Percentiles rank a stretch among this genome's conserved stretches.
Conservation (phyloP, 768 basidiomycete species). For the Mrakia hoshinonis region DNA sequence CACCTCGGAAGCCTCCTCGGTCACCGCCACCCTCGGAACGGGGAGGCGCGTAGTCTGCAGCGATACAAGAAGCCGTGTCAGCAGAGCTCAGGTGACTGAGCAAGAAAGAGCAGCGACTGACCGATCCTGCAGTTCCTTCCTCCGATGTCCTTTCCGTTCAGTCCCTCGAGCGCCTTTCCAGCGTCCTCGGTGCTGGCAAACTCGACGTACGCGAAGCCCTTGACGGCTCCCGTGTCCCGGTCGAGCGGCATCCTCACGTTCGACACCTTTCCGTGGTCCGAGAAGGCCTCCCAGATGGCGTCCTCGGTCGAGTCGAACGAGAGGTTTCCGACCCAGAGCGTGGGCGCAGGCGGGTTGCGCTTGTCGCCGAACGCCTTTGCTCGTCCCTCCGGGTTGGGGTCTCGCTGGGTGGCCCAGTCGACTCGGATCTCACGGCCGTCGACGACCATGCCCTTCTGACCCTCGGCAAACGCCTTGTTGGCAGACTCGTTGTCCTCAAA, state of each 20-base stretch:
- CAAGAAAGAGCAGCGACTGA: conserved; percentile 27
- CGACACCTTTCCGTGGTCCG: conserved; percentile 74
- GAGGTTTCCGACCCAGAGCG: conserved; percentile 81
- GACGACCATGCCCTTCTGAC: conserved; percentile 47
- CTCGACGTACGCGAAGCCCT: conserved; percentile 96
- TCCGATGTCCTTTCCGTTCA: conserved; percentile 63
- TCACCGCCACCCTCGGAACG: conserved; percentile 44
- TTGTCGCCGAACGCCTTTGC: conserved; percentile 30
- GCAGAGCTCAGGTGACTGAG: background rate
- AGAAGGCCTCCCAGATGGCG: conserved; percentile 77
- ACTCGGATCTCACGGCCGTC: conserved; percentile 83
- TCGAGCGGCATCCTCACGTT: conserved; percentile 70
- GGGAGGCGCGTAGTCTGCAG: conserved; percentile 15
- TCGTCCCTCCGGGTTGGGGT: conserved; percentile 34
- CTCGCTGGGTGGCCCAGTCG: conserved; percentile 59
- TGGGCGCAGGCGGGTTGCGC: conserved; percentile 50
- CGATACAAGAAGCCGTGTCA: background rate
- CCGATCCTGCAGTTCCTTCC: conserved; percentile 76
- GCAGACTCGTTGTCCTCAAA: conserved; percentile 73
- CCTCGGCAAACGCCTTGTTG: conserved; percentile 14
- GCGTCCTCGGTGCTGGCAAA: conserved; percentile 72
- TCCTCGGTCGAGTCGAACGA: conserved; percentile 74
- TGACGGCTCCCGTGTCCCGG: conserved; percentile 75
- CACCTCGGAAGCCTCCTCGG: conserved; percentile 45
- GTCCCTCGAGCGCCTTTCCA: conserved; percentile 62